Evolutionary conservation across 305 asterid species (phyloP).

Genomic region (Fraxinus latifolia): DNA sequence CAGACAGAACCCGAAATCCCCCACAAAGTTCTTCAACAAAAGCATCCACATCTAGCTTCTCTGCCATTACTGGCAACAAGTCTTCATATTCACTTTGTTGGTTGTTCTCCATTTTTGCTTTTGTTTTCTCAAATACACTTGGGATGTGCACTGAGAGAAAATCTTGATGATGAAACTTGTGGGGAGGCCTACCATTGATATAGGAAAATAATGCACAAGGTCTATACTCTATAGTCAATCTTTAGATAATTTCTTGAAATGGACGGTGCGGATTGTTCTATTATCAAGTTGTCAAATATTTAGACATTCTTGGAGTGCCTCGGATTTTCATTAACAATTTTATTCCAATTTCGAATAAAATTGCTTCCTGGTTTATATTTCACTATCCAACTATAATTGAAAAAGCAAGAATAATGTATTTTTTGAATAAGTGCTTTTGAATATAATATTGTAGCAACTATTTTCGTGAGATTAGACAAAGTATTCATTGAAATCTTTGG

Average conservation of each 20-base stretch:
- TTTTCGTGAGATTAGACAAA: neutral
- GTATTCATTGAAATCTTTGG: neutral
- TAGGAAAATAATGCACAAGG: neutral
- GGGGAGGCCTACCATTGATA: neutral
- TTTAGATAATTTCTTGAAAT: neutral
- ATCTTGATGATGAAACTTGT: neutral
- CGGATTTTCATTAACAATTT: neutral
- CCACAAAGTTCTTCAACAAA: conserved; percentile 63
- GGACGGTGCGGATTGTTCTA: neutral
- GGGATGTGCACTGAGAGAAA: neutral
- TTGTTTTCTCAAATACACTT: neutral
- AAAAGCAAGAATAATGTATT: neutral
- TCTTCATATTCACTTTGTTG: conserved; percentile 47
- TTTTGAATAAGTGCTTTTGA: neutral
- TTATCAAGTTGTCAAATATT: neutral
- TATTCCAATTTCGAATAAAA: neutral
- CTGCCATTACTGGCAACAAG: conserved; percentile 69
- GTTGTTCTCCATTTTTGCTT: conserved; percentile 12
- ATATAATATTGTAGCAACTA: neutral
- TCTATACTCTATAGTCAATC: neutral
- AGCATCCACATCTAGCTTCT: conserved; percentile 55
- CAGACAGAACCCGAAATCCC: conserved; percentile 61
- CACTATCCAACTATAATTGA: neutral
- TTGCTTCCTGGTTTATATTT: conserved; percentile 6
- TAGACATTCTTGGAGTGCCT: neutral